Base-by-base conservation (phyloP, 2,329 filamentous ascomycete genomes). In the Trichophyton verrucosum region DNA sequence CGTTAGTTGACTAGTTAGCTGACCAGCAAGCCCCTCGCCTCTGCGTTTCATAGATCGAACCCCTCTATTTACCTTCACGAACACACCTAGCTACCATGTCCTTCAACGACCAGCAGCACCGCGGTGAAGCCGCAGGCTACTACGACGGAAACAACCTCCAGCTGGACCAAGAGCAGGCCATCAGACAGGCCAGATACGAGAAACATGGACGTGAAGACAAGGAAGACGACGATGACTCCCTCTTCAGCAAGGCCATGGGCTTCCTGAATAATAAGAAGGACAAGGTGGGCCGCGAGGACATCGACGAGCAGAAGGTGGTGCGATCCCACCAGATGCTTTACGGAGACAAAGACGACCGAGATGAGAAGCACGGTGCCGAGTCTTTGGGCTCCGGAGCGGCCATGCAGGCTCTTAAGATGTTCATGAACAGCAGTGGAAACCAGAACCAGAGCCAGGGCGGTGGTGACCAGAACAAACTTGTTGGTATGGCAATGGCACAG, bases 401-500 rank as follows among this genome's bases (percentile, higher is more conserved):
- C 0, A 69, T 78, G 71, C 73, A 78, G 88, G 91, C 68, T 76
- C 80, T 67, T 86, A 91, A 59, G 88, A 89, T 63, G 90, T 95
- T 95, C 74, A 83, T 81, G 42, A 78, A 81, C 56, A 81, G 84
- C 27, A 30, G 27, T 22, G 73, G 56, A 66, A 3, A 69, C 57
- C 74, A 77, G 11, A 60, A 22, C 9, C 46, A 47, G 17, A 68
- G 17, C 64, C 70, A 20, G 60, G 65, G 4, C 74, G 7, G 75
- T 75, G 56, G 77, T 69, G 83, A 84, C 66, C 86, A 95, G 80
- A 89, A 86, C 72, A 82, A 86, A 64, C 89, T 96, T 69, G 82
- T 96, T 64, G 88, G 87, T 3, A 78, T 95, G 72, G 91, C 91
- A 49, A 91, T 96, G 89, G 84, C 82, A 7, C 87, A 96, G 77